Evolutionary conservation across 2,329 filamentous ascomycete species (phyloP).

Genomic region (Thyridium curvatum): DNA sequence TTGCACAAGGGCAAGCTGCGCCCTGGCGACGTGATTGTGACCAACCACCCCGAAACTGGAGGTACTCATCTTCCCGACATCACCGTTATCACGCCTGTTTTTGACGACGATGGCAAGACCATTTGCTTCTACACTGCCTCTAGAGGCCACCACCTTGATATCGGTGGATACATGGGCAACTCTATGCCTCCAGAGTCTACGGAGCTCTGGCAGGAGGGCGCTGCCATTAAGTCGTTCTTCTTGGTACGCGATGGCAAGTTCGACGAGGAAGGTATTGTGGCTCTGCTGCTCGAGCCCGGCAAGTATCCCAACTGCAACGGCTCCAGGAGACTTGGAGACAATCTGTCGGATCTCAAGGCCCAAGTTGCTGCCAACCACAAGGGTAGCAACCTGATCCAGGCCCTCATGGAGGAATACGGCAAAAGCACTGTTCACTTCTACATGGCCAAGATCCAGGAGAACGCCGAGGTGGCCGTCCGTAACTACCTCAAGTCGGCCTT

Average conservation of each 20-base stretch:
- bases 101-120: conserved; percentile 36
- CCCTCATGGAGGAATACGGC: conserved; percentile 67
- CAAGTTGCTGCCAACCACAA: conserved; percentile 71
- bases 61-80: conserved; percentile 71
- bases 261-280: conserved; percentile 62
- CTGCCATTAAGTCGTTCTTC: conserved; percentile 51
- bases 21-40: conserved; percentile 66
- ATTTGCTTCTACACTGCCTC: conserved; percentile 70
- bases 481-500: conserved; percentile 58
- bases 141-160: conserved; percentile 66
- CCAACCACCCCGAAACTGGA: conserved; percentile 68
- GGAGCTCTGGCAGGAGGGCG: conserved; percentile 52
- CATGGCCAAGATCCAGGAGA: conserved; percentile 72
- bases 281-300: conserved; percentile 60
- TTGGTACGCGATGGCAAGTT: conserved; percentile 63
- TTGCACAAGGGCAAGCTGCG: conserved; percentile 57
- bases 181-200: conserved; percentile 68
- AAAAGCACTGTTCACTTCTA: conserved; percentile 69
- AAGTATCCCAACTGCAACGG: conserved; percentile 63
- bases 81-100: conserved; percentile 65
- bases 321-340: conserved; percentile 66
- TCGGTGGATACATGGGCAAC: conserved; percentile 61
- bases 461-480: conserved; percentile 67
- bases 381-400: conserved; percentile 66
- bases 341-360: conserved; percentile 69